Base-by-base conservation (phyloP, 805 yeast genomes). In the Blastobotrys robertii region DNA sequence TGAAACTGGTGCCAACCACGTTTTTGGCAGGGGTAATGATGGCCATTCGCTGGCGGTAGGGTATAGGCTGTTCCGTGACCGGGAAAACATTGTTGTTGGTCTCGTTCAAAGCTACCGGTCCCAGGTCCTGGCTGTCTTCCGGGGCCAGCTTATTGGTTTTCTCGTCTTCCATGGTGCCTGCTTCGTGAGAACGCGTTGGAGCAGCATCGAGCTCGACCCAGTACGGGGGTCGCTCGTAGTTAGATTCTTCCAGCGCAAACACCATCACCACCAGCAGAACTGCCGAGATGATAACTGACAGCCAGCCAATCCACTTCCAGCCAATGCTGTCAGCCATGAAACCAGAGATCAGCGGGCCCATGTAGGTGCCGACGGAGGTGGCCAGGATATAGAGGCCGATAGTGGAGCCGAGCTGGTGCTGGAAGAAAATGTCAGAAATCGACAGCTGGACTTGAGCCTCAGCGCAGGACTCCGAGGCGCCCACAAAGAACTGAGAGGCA, bases 331-430 rank as follows among this genome's bases (percentile, higher is more conserved):
- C 70, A 7, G 79, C 73, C 47, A 82, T 73, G 51, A 78, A 76
- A 14, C 87, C 86, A 15, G 86, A 87, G 49, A 83, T 70, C 44
- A 84, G 62, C 2, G 94, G 94, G 2, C 92, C 90, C 46, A 84
- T 62, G 54, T 77, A 84, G 0, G 92, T 80, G 42, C 94, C 94
- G 7, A 79, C 73, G 28, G 88, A 79, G 2, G 86, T 80, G 14
- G 86, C 79, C 65, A 84, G 53, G 44, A 83, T 82, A 61, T 83
- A 84, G 11, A 77, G 66, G 0, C 92, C 84, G 57, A 84, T 67
- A 5, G 75, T 77, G 22, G 79, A 67, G 42, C 88, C 85, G 11
- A 82, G 66, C 56, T 84, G 86, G 58, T 84, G 94, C 51, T 78
- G 81, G 62, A 70, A 84, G 57, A 75, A 84, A 59, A 83, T 74